phyloP scores from a whole-genome alignment of 1,284 basidiomycete genomes.

The Tilletia walkeri region DNA sequence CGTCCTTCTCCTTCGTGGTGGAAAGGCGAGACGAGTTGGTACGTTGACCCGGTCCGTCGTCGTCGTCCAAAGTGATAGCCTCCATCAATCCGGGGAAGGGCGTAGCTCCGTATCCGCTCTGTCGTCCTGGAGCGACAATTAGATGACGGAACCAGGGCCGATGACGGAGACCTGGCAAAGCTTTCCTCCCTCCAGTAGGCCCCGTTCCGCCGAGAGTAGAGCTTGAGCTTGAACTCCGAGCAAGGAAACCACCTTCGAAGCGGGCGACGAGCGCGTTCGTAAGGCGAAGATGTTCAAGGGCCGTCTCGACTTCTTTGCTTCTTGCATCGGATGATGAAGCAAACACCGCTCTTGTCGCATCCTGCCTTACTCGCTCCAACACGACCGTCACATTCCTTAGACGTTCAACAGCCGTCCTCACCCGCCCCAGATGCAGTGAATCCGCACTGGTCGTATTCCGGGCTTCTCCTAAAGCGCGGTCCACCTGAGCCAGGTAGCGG shows the following conservation, averaged over 20 bases:
- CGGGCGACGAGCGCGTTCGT: slow-evolving; percentile 11
- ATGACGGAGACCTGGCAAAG: slow-evolving; percentile 63
- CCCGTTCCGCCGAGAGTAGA: background rate
- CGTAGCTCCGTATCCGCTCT: slow-evolving; percentile 81
- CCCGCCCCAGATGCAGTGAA: background rate
- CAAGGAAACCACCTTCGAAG: slow-evolving; percentile 12
- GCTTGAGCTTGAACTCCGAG: background rate
- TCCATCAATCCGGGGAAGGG: slow-evolving; percentile 80
- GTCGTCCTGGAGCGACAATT: slow-evolving; percentile 83
- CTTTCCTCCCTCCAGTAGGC: background rate
- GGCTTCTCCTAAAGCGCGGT: slow-evolving; percentile 21
- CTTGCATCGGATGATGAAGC: too few relatives aligned
- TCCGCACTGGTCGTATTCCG: background rate
- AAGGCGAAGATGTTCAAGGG: background rate
- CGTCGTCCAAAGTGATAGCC: slow-evolving; percentile 28
- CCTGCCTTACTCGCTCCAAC: background rate
- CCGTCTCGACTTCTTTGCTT: background rate
- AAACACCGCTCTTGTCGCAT: background rate
- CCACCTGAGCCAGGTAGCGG: slow-evolving; percentile 35
- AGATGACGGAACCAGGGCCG: slow-evolving; percentile 79
- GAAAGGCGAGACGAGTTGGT: too few relatives aligned
- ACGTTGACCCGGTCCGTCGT: too few relatives aligned
- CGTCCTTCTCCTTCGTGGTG: background rate
- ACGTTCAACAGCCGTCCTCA: background rate
- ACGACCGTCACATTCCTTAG: background rate